Evolutionary conservation across 768 basidiomycete genomes (phyloP), one percentile per base, ranked within the genome.

Genomic region (Tephrocybe sp.): DNA sequence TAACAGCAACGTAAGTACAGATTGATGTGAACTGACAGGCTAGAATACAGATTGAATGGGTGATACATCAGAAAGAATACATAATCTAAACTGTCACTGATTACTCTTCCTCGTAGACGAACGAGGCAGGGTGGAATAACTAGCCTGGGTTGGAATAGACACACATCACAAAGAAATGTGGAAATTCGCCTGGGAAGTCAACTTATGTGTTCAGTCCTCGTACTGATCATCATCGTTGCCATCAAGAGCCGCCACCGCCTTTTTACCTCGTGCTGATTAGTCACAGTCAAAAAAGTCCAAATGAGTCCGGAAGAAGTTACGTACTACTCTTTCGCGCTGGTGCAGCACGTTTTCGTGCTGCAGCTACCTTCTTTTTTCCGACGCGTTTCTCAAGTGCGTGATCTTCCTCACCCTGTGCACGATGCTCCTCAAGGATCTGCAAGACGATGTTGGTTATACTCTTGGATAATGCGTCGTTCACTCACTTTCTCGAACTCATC

Each of bases 401-500:
- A 58, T 98, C 95, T 66, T 96, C 95, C 54, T 86, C 83, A 3
- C 97, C 97, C 68, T 96, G 91, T 3, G 78, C 75, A 54, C 79
- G 84, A 63, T 90, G 80, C 58, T 93, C 88, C 17, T 90, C 86
- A 5, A 98, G 76, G 25, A 94, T 94, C 92, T 94, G 55, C 21
- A 32, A 36, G 11, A 33, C 1, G 14, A 3, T 17, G 38, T 62
- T 45, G 28, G 23, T n/a, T 23, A 26, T 39, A 11, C 24, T 18
- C 26, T 8, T n/a, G 25, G 24, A 23, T 18, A 43, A 30, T 12
- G 24, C 30, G 37, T 18, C 12, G 28, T 4, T 39, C 7, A 63
- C 73, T 25, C 54, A 90, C 94, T 63, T 78, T 77, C 67, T 98
- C 94, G 62, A 99, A 99, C 70, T 99, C 96, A 57, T 95, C 88